These are phyloP conservation scores for Cladosporium velox DNA, from an alignment of 2,329 filamentous ascomycete species.

Conservation along the genomic window DNA sequence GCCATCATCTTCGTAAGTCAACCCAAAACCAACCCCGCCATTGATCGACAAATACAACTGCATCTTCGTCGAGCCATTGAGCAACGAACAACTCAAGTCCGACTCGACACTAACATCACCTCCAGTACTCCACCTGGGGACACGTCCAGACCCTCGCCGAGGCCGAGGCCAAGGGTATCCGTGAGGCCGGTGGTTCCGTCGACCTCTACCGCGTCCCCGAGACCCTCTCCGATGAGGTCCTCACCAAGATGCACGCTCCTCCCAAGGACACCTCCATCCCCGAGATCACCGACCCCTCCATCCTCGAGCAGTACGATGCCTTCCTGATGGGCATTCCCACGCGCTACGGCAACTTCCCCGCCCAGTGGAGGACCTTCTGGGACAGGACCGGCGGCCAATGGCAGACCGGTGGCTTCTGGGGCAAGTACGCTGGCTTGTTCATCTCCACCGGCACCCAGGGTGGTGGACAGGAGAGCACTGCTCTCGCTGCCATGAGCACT, in stretches of 20 bases:
- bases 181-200: conserved; percentile 78
- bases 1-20: conserved; percentile 81
- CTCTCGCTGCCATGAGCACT: conserved; percentile 77
- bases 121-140: conserved; percentile 92
- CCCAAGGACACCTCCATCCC: conserved; percentile 68
- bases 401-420: conserved; percentile 70
- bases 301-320: conserved; percentile 75
- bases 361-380: conserved; percentile 93
- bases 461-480: conserved; percentile 91
- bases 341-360: conserved; percentile 94
- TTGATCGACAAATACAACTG: background rate
- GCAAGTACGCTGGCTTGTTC: conserved; percentile 92
- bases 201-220: conserved; percentile 87
- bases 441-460: conserved; percentile 80
- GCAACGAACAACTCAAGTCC: background rate
- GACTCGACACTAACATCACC: background rate
- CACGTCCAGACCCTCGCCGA: conserved; percentile 83
- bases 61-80: background rate
- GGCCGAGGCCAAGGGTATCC: conserved; percentile 87
- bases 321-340: conserved; percentile 95
- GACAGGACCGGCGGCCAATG: conserved; percentile 70
- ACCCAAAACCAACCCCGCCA: conserved; percentile 5
- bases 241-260: conserved; percentile 88
- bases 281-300: conserved; percentile 59
- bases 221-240: conserved; percentile 81